These are phyloP conservation scores for Hypoxylon sp. DNA, from an alignment of 2,329 filamentous ascomycete genomes.

Conservation along the genomic window DNA sequence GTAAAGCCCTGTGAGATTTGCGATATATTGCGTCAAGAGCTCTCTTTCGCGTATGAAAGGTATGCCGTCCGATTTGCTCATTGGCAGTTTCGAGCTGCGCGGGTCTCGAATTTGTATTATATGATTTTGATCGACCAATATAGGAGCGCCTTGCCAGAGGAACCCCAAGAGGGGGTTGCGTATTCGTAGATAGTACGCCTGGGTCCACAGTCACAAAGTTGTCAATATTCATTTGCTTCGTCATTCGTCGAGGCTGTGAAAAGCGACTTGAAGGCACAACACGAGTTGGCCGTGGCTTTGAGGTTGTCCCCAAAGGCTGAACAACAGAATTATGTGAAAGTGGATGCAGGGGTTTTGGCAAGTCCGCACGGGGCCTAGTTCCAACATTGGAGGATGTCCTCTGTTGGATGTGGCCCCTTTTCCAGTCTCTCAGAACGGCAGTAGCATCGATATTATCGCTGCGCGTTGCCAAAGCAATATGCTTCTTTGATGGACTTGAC, in stretches of 20 bases:
- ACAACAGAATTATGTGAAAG: conserved; percentile 37
- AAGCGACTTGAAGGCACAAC: conserved; percentile 37
- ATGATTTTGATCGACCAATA: conserved; percentile 22
- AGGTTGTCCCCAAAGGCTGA: conserved; percentile 2
- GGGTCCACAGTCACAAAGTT: conserved; percentile 43
- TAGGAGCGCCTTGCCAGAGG: conserved; percentile 12
- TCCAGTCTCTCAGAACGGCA: conserved; percentile 64
- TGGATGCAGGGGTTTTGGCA: conserved; percentile 35
- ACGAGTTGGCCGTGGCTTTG: conserved; percentile 23
- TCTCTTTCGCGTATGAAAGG: conserved; percentile 62
- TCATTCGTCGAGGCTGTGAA: conserved; percentile 40
- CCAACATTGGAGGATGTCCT: conserved; percentile 47
- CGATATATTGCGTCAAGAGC: conserved; percentile 64
- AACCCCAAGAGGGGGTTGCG: neutral
- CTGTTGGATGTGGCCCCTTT: conserved; percentile 59
- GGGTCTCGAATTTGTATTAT: conserved; percentile 49
- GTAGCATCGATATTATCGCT: conserved; percentile 67
- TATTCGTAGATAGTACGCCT: conserved; percentile 11
- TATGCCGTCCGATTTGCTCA: conserved; percentile 45
- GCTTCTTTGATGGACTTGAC: conserved; percentile 62
- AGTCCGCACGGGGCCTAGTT: conserved; percentile 33
- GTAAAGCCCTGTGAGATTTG: conserved; percentile 46
- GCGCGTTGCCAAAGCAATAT: conserved; percentile 68
- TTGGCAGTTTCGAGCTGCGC: conserved; percentile 65
- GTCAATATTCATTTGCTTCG: conserved; percentile 45